phyloP scores from a whole-genome alignment of 768 basidiomycete genomes.

The Amanita fuliginea region DNA sequence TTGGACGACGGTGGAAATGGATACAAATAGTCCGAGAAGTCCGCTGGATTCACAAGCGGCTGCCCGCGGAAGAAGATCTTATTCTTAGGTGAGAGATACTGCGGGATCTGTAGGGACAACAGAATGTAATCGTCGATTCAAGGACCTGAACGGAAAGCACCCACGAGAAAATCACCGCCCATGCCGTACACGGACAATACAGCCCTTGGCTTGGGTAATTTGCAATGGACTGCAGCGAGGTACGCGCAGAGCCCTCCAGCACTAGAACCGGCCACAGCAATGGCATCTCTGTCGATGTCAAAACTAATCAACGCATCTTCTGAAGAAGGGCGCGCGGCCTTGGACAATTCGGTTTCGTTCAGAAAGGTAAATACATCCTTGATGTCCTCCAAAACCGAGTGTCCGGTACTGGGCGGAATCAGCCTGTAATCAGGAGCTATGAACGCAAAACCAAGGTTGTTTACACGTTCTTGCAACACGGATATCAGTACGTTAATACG shows the following conservation, averaged over 20 bases:
- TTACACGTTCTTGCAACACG: slow-evolving; percentile 30
- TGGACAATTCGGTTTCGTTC: slow-evolving; percentile 6
- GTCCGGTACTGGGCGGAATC: slow-evolving; percentile 40
- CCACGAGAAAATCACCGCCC: slow-evolving; percentile 48
- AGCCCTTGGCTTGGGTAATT: slow-evolving; percentile 38
- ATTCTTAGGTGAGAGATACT: slow-evolving; percentile 38
- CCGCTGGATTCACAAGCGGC: slow-evolving; percentile 39
- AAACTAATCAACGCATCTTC: slow-evolving; percentile 9
- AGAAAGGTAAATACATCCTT: slow-evolving; percentile 44
- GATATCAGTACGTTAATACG: background rate
- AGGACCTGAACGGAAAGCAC: slow-evolving; percentile 7
- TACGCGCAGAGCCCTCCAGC: slow-evolving; percentile 58
- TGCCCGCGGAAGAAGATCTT: slow-evolving; percentile 42
- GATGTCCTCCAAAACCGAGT: slow-evolving; percentile 48
- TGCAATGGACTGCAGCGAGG: slow-evolving; percentile 42
- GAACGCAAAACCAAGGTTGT: slow-evolving; percentile 39
- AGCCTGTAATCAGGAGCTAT: slow-evolving; percentile 57
- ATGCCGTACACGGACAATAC: slow-evolving; percentile 50
- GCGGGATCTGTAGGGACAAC: slow-evolving; percentile 27
- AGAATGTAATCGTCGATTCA: background rate
- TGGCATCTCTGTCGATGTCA: slow-evolving; percentile 28
- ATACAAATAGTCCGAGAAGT: slow-evolving; percentile 36
- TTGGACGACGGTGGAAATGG: slow-evolving; percentile 20
- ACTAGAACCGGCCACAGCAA: slow-evolving; percentile 47
- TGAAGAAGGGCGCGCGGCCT: slow-evolving; percentile 4